Base-by-base conservation (phyloP, 805 yeast genomes). In the Komagataella pseudopastoris region DNA sequence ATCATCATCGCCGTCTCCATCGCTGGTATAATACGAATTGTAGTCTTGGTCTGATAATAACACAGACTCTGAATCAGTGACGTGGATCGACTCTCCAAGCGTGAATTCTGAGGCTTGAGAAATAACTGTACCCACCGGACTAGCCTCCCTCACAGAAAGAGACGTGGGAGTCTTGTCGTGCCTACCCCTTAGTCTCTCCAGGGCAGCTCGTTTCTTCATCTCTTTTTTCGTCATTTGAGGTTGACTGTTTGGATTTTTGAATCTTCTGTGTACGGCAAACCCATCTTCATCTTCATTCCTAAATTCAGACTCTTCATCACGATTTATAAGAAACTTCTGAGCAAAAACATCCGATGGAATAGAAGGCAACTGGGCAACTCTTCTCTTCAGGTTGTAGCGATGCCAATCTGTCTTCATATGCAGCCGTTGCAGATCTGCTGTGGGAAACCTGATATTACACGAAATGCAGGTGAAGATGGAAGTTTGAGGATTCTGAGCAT, bases 81-180 rank as follows among this genome's bases (percentile, higher is more conserved):
- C 39, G 43, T 50, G 52, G 7, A 51, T 49, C 2, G 67, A 58
- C 23, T 73, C 77, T 6, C 78, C 83, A 20, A 80, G 64, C 7
- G 85, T 78, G 60, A 80, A 75, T 50, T 72, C 71, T 1, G 87
- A 80, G 20, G 73, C 60, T 50, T 74, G 75, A 1, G 88, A 80
- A 0, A 67, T 67, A 4, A 78, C 75, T 1, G 84, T 77, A n/a
- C 69, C 63, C 0, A 79, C 72, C 2, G 85, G 83, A 54, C 84
- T 77, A 8, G 56, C 55, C 3, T 70, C 67, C 59, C 83, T 67
- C 2, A 51, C 39, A 3, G 48, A 51, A 6, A 46, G 44, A 10
- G 44, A 51, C 7, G 46, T 45, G 10, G 22, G 30, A 20, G 24
- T 20, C 16, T 51, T 51, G 14, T 24, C 47, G 6, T 17, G 52